phyloP scores from a whole-genome alignment of 2,329 filamentous ascomycete genomes.

The Xylariaceae sp. region DNA sequence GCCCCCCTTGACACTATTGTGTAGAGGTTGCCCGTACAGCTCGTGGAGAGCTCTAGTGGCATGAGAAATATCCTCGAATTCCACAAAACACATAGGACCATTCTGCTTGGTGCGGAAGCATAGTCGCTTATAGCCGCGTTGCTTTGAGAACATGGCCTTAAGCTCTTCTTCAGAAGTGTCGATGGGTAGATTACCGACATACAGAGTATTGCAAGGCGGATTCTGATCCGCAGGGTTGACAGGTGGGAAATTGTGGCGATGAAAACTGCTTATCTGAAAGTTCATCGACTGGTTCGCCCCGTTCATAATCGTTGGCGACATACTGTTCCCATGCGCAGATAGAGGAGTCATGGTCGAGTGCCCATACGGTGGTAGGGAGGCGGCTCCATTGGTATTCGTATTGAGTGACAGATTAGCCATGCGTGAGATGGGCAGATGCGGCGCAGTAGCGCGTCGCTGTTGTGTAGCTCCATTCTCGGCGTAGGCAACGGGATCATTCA shows the following conservation, averaged over 20 bases:
- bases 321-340: conserved; percentile 52
- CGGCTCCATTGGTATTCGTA: conserved; percentile 63
- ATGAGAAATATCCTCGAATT: conserved; percentile 92
- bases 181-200: conserved; percentile 94
- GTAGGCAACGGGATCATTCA: conserved; percentile 74
- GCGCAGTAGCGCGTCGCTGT: conserved; percentile 72
- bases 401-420: conserved; percentile 75
- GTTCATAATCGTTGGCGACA: conserved; percentile 63
- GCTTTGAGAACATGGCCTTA: conserved; percentile 90
- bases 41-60: conserved; percentile 91
- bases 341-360: conserved; percentile 46
- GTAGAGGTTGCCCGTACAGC: conserved; percentile 83
- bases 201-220: conserved; percentile 95
- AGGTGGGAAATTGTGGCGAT: conserved; percentile 75
- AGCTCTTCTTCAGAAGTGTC: conserved; percentile 95
- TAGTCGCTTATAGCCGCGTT: conserved; percentile 92
- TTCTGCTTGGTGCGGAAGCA: conserved; percentile 95
- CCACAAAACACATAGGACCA: conserved; percentile 98
- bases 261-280: conserved; percentile 61
- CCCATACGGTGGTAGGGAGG: conserved; percentile 57
- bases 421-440: conserved; percentile 71
- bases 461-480: conserved; percentile 70
- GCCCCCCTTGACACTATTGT: conserved; percentile 92
- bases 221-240: conserved; percentile 96
- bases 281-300: conserved; percentile 51